Evolutionary conservation across 352 stramenopile genomes (phyloP).

Genomic region (Phytophthora macrochlamydospora): DNA sequence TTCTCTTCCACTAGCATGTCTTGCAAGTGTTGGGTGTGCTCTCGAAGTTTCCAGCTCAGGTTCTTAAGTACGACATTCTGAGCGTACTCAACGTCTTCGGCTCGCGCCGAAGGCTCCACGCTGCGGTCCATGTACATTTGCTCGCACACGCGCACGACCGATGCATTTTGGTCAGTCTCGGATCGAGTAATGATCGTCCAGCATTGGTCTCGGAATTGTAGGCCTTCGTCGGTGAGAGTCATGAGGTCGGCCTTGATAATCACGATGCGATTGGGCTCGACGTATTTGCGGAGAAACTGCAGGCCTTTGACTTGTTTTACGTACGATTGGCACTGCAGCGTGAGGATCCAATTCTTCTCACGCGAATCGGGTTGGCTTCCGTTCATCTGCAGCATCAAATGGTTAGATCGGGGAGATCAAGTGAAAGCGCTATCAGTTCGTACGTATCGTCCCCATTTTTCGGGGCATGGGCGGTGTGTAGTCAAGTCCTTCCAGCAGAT

Average conservation of each 20-base stretch:
- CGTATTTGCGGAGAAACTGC: slow-evolving; percentile 33
- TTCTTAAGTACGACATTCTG: slow-evolving; percentile 29
- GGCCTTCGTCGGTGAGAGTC: slow-evolving; percentile 21
- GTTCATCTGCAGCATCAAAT: slow-evolving; percentile 13
- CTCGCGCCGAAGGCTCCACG: slow-evolving; percentile 8
- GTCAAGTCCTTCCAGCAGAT: slow-evolving; percentile 32
- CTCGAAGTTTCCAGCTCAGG: slow-evolving; percentile 22
- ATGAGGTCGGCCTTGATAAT: slow-evolving; percentile 30
- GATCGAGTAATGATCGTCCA: slow-evolving; percentile 30
- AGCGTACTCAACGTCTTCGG: slow-evolving; percentile 15
- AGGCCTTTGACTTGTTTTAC: slow-evolving; percentile 27
- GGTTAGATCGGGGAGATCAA: too few species aligned
- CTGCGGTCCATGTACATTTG: slow-evolving; percentile 32
- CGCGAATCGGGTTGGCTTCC: slow-evolving; percentile 16
- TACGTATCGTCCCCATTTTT: slow-evolving; percentile 26
- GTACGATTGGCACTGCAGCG: slow-evolving; percentile 18
- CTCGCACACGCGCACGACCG: slow-evolving; percentile 27
- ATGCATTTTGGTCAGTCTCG: slow-evolving; percentile 16
- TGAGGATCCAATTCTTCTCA: slow-evolving; percentile 38
- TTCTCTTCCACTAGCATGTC: slow-evolving; percentile 16
- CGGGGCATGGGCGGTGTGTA: slow-evolving; percentile 23
- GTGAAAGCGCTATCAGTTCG: neutral
- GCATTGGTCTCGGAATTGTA: slow-evolving; percentile 31
- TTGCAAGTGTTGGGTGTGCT: slow-evolving; percentile 22
- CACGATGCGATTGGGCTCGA: slow-evolving; percentile 28